These are phyloP conservation scores for Tricharina praecox DNA, from an alignment of 495 filamentous ascomycete genomes.

Conservation along the genomic window DNA sequence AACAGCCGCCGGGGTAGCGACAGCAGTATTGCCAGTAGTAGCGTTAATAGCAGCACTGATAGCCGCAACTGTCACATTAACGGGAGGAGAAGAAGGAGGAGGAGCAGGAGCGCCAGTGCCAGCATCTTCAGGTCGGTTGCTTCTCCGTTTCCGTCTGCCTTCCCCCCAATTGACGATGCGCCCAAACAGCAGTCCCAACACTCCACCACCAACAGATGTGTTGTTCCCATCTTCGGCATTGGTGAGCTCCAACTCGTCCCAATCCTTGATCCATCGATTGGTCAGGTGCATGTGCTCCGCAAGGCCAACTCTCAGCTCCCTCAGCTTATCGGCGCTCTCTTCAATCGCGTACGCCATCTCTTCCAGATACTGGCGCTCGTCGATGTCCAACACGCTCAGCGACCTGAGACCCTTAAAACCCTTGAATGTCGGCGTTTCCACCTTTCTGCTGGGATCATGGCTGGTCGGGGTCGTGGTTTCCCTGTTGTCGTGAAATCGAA, in stretches of 20 bases:
- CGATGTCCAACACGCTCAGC: constrained; percentile 72
- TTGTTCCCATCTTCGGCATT: constrained; percentile 16
- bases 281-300: constrained; percentile 34
- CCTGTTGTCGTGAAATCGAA: constrained; percentile 79
- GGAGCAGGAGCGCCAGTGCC: background rate
- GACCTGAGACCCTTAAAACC: constrained; percentile 66
- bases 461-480: constrained; percentile 24
- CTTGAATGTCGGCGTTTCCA: constrained; percentile 77
- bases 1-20: constrained; percentile 9
- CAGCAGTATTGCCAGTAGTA: background rate
- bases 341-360: constrained; percentile 74
- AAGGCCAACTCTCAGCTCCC: constrained; percentile 68
- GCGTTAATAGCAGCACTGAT: too few relatives aligned
- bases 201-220: constrained; percentile 44
- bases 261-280: constrained; percentile 15
- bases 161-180: constrained; percentile 43
- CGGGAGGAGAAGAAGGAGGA: constrained; percentile 9
- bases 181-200: constrained; percentile 54
- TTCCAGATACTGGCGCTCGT: constrained; percentile 72
- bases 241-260: constrained; percentile 14
- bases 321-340: constrained; percentile 47
- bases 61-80: too few relatives aligned
- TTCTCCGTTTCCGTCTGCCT: constrained; percentile 10
- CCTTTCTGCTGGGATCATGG: constrained; percentile 26
- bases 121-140: constrained; percentile 1